Evolutionary conservation across 2,329 filamentous ascomycete genomes (phyloP), one percentile per base, ranked within the genome.

Genomic region (Albifimbria verrucaria): DNA sequence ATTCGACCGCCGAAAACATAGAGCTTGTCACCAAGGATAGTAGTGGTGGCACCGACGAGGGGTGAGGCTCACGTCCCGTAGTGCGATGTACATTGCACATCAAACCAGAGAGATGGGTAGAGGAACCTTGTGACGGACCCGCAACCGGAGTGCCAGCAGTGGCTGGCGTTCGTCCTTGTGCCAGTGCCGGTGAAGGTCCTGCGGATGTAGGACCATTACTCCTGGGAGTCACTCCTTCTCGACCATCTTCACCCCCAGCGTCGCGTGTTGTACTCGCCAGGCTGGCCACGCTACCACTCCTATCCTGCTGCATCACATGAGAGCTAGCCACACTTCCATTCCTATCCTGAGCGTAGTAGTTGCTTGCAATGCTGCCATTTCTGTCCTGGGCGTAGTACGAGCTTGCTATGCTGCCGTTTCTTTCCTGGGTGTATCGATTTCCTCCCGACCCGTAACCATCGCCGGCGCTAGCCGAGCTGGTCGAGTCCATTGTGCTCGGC

Each of bases 1-100:
- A 95, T 85, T 50, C 93, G 83, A 7, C 94, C 94, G 46, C 94
- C 94, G 75, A 97, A 99, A 3, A 97, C 92, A 68, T 96, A 99
- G 21, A 99, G 79, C 70, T 95, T 97, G 71, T 99, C 94, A 24
- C 93, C 94, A 2, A 99, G 72, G 47, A 97, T 90, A 0, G 94
- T 97, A 0, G 94, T 97, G 0, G 94, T 97, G 5, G 94, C 93
- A 26, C 94, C 94, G 0, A 99, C 94, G 2, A 97, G 77, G 94
- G 89, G 64, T 90, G 91, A 3, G 94, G 94, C 66, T 97, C 92
- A 56, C 86, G 86, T 32, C 94, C 94, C 0, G 93, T 97, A 1
- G 94, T 97, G 58, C 92, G 77, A 62, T 87, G 83, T n/a, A 87
- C 84, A 65, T 87, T 87, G 65, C 84, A 87, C 83, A 87, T 86